Percentiles rank a stretch among this genome's conserved stretches.
Conservation (phyloP, 2,329 filamentous ascomycete genomes). For the Neophaeococcomyces mojaviensis region DNA sequence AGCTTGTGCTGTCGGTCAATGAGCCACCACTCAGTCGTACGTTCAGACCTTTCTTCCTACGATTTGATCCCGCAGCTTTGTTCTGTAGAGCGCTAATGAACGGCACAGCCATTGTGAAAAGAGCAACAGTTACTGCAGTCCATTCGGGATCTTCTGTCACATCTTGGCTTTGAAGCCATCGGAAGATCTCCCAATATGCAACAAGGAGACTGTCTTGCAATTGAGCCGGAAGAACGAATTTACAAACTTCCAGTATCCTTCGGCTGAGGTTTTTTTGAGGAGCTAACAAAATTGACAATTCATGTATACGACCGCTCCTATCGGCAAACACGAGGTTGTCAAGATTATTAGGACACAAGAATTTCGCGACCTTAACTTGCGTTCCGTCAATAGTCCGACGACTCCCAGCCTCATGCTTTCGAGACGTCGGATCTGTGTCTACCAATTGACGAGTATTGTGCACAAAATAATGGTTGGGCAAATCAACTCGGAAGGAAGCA, state of each 20-base stretch:
- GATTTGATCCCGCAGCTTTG: slow-evolving; percentile 25
- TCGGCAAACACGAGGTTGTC: slow-evolving; percentile 63
- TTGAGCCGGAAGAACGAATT: slow-evolving; percentile 54
- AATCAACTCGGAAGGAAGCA: slow-evolving; percentile 56
- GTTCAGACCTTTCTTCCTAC: slow-evolving; percentile 36
- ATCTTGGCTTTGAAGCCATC: slow-evolving; percentile 53
- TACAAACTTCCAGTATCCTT: slow-evolving; percentile 54
- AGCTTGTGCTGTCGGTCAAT: slow-evolving; percentile 25
- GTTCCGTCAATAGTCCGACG: slow-evolving; percentile 15
- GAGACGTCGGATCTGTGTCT: slow-evolving; percentile 54
- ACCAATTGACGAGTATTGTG: slow-evolving; percentile 37
- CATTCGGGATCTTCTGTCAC: slow-evolving; percentile 54
- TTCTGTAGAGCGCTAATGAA: slow-evolving; percentile 40
- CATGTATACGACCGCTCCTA: slow-evolving; percentile 54
- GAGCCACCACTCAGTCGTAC: slow-evolving; percentile 45
- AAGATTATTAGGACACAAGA: slow-evolving; percentile 36
- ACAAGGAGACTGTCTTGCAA: slow-evolving; percentile 56
- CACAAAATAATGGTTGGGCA: slow-evolving; percentile 46
- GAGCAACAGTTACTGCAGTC: slow-evolving; percentile 57
- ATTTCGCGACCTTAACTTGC: slow-evolving; percentile 13
- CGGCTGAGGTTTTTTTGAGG: slow-evolving; percentile 57
- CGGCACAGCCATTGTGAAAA: slow-evolving; percentile 58
- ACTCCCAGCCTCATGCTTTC: slow-evolving; percentile 28
- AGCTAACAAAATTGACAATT: slow-evolving; percentile 60
- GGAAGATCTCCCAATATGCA: slow-evolving; percentile 66